Conservation (phyloP, 2,329 filamentous ascomycete species). For the Pseudogymnoascus sp. region DNA sequence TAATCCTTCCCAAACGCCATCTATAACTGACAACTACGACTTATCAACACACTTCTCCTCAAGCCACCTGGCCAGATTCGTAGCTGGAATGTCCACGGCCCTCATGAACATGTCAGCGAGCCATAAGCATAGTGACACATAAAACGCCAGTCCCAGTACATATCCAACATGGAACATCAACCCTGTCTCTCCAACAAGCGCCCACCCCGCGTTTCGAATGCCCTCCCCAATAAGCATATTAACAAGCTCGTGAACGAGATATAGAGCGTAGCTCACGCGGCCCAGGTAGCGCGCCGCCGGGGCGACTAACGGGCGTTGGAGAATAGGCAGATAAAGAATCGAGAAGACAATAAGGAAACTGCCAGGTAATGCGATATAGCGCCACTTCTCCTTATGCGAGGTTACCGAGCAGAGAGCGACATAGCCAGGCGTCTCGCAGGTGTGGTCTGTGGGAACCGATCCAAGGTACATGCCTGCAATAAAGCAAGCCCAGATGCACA, state of each 20-base stretch:
- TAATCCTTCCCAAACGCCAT: background rate
- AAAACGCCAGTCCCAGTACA: background rate
- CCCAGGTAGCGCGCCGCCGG: constrained; percentile 46
- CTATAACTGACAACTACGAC: background rate
- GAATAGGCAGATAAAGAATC: background rate
- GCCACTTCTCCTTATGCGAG: background rate
- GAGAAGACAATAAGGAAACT: background rate
- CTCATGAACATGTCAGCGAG: constrained; percentile 7
- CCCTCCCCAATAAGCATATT: constrained; percentile 53
- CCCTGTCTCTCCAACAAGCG: background rate
- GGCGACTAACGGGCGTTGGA: background rate
- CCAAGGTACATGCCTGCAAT: background rate
- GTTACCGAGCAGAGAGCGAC: background rate
- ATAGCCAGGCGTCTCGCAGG: background rate
- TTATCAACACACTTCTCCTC: constrained; percentile 7
- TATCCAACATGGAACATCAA: constrained; percentile 1
- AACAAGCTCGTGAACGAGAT: constrained; percentile 56
- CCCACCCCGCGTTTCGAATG: background rate
- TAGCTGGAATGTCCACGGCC: constrained; percentile 6
- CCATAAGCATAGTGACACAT: background rate
- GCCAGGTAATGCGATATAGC: background rate
- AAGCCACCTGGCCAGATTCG: background rate
- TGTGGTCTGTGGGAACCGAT: constrained; percentile 2
- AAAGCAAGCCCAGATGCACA: background rate
- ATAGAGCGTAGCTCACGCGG: constrained; percentile 53